Percentiles rank a stretch among this genome's conserved stretches.
Evolutionary conservation across 768 basidiomycete genomes (phyloP).

Genomic region (Lactarius vividus): DNA sequence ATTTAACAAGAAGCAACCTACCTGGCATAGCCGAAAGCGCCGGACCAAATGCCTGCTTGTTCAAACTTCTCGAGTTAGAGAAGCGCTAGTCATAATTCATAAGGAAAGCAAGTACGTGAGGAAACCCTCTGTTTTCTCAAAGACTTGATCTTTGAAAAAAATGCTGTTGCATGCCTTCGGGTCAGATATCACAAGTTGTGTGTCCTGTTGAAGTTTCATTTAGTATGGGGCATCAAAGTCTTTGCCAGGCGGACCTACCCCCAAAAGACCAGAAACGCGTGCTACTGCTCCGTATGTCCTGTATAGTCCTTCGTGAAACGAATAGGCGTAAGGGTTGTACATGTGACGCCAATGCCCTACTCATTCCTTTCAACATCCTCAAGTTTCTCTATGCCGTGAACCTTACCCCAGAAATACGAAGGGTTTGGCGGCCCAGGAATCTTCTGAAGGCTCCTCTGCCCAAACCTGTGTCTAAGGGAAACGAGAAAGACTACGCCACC

Average conservation of each 20-base stretch:
- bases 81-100: slow-evolving; percentile 10
- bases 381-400: no score
- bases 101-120: slow-evolving; percentile 15
- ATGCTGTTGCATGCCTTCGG: background rate
- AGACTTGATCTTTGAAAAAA: background rate
- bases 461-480: background rate
- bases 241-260: background rate
- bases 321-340: background rate
- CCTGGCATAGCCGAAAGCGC: slow-evolving; percentile 4
- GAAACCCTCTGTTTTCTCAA: slow-evolving; percentile 1
- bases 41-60: slow-evolving; percentile 16
- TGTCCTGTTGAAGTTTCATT: slow-evolving; percentile 6
- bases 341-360: background rate
- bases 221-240: background rate
- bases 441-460: background rate
- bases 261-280: background rate
- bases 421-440: background rate
- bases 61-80: slow-evolving; percentile 5
- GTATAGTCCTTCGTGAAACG: slow-evolving; percentile 3
- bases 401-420: background rate
- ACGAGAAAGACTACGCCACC: background rate
- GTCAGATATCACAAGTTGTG: slow-evolving; percentile 18
- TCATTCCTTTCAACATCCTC: background rate
- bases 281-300: background rate
- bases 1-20: background rate